Conservation (phyloP, 2,329 filamentous ascomycete genomes). For the Trichoderma koningiopsis region DNA sequence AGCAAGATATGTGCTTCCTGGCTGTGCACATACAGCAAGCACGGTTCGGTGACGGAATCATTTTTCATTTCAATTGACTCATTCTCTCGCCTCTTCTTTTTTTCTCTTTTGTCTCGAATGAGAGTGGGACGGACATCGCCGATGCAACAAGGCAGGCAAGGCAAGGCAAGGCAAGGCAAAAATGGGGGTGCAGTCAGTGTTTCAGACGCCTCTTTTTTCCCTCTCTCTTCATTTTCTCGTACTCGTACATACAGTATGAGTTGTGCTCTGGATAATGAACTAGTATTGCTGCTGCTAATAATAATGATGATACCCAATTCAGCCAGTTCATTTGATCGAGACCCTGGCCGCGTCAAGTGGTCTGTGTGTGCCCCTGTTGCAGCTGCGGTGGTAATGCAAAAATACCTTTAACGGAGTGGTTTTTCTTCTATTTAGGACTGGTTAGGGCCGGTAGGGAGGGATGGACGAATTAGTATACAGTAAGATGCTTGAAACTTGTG, state of each 20-base stretch:
- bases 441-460: too few species aligned
- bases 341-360: background rate
- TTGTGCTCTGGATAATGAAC: background rate
- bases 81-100: background rate
- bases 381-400: background rate
- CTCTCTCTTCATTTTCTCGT: background rate
- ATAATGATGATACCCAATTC: background rate
- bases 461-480: too few species aligned
- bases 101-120: background rate
- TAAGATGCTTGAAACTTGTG: background rate
- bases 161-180: background rate
- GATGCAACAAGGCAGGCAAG: slow-evolving; percentile 1
- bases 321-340: background rate
- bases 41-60: background rate
- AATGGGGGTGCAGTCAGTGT: background rate
- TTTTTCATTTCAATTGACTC: background rate
- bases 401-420: background rate
- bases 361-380: background rate
- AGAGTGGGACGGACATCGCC: background rate
- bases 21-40: background rate
- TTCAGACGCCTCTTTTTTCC: background rate
- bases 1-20: background rate
- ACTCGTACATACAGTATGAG: background rate
- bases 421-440: background rate
- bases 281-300: background rate